Conservation (phyloP, 768 basidiomycete genomes). For the Boletus pseudopeckii region DNA sequence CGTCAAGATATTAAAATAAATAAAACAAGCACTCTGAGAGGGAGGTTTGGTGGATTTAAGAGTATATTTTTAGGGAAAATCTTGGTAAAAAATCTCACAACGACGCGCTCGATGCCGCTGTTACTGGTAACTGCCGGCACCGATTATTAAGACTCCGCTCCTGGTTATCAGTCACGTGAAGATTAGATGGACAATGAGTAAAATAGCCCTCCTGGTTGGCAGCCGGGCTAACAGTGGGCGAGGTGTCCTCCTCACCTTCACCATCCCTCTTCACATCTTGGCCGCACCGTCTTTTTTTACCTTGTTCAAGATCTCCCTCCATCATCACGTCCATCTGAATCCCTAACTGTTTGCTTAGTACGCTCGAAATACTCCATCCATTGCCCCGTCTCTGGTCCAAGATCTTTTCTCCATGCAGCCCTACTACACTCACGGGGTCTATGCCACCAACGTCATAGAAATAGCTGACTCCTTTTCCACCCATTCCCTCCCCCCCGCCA, state of each 20-base stretch:
- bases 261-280: too few species aligned
- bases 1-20: not conserved
- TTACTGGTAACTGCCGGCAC: not conserved
- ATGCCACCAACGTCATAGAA: slow-evolving; percentile 27
- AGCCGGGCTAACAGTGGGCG: not conserved
- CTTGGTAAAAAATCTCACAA: slow-evolving; percentile 1
- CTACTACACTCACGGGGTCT: slow-evolving; percentile 12
- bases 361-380: slow-evolving; percentile 1
- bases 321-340: not conserved
- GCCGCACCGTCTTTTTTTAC: not conserved
- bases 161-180: slow-evolving; percentile 4
- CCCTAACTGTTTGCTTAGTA: not conserved
- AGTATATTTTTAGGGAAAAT: not conserved
- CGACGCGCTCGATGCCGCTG: too few species aligned
- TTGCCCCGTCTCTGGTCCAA: not conserved
- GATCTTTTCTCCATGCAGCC: slow-evolving; percentile 17
- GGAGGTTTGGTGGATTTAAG: not conserved
- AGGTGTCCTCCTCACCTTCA: slow-evolving; percentile 3
- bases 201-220: slow-evolving; percentile 2
- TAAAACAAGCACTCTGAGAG: too few species aligned
- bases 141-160: not conserved
- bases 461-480: slow-evolving; percentile 17
- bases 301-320: not conserved
- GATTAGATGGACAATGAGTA: not conserved
- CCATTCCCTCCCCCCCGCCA: not conserved